phyloP scores from a whole-genome alignment of 2,329 filamentous ascomycete genomes.

The Phaeoacremonium minimum region DNA sequence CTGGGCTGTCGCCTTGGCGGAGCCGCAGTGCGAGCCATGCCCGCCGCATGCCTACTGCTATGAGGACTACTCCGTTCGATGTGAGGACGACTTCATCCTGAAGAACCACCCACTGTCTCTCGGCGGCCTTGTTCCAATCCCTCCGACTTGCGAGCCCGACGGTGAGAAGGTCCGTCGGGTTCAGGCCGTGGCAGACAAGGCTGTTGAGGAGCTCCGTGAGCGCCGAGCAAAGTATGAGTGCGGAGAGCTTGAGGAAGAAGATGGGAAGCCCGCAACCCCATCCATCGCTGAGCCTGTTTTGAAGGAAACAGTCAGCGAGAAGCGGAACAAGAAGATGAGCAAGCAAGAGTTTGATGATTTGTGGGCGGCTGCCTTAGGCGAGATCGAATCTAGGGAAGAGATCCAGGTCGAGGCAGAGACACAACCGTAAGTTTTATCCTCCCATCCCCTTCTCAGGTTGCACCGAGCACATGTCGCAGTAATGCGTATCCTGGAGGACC shows the following conservation, averaged over 20 bases:
- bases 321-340: conserved; percentile 77
- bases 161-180: conserved; percentile 86
- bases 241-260: conserved; percentile 63
- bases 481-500: too few species aligned
- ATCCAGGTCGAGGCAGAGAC: conserved; percentile 42
- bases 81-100: conserved; percentile 83
- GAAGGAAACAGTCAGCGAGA: conserved; percentile 70
- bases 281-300: conserved; percentile 65
- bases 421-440: conserved; percentile 45
- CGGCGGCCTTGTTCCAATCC: conserved; percentile 74
- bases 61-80: conserved; percentile 69
- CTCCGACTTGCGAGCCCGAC: conserved; percentile 91
- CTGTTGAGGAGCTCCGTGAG: conserved; percentile 80
- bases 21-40: conserved; percentile 84
- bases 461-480: too few species aligned
- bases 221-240: conserved; percentile 89
- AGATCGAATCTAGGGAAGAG: conserved; percentile 61
- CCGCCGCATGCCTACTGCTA: conserved; percentile 89
- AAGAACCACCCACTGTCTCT: conserved; percentile 80
- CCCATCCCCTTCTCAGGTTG: conserved; percentile 12
- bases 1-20: conserved; percentile 63
- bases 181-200: conserved; percentile 81
- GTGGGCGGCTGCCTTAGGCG: conserved; percentile 69
- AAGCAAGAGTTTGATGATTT: conserved; percentile 90
- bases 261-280: conserved; percentile 54